Evolutionary conservation across 257 asterid genomes (phyloP), one percentile per base, ranked within the genome.

Genomic region (Solanum ossicruentum): DNA sequence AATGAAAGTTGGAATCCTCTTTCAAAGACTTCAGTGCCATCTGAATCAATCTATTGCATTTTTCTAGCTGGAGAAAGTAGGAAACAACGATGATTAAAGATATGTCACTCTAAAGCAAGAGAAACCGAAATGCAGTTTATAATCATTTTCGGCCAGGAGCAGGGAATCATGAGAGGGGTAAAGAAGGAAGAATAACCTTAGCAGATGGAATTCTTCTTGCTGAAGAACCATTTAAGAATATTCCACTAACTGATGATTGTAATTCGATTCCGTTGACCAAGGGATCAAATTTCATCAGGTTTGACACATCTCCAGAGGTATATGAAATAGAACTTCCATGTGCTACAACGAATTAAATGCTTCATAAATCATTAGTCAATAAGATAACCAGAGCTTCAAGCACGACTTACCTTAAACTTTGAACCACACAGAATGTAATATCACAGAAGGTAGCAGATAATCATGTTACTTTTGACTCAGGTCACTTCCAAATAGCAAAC

Each of bases 1-100:
- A 81, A 84, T 93, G 91, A 91, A 75, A 89, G 75, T 88, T 90
- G 36, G 90, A 85, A 86, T 88, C 98, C 84, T 92, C 96, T 85
- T 91, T 88, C 83, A 93, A 86, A 2, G 95, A 89, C 71, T 92
- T 94, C 83, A 91, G 93, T 26, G 98, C 99, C 85, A 86, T 81
- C 91, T 93, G 95, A 87, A 97, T 87, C 55, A 97, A 85, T 87
- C 91, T 91, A 92, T 92, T 94, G 95, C 98, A 93, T 91, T 89
- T 95, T 79, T 88, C 94, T 86, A 91, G 93, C 99, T 94, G 89
- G 51, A 36, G 82, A 83, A 83, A 80, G 80, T 20, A 49, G 66
- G 51, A 58, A 83, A 43, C 21, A 69, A 36, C 3, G 4, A 57
- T 66, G n/a, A 28, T 52, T 52, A 75, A 32, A 69, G 81, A 51